Base-by-base conservation (phyloP, 257 asterid species). In the Gentiana dahurica region DNA sequence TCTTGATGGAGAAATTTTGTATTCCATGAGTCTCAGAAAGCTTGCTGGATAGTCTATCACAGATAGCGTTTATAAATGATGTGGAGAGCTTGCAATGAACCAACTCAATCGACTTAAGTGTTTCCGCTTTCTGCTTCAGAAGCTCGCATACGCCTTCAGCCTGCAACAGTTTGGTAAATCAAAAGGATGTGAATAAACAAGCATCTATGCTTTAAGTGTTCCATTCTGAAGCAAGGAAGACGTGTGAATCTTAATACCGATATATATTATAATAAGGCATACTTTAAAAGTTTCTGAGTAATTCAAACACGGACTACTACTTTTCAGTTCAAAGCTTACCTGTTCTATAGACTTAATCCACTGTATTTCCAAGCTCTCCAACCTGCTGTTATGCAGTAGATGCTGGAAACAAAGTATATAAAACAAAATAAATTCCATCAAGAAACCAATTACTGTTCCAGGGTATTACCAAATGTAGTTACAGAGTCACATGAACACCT, bases 81-180 rank as follows among this genome's bases (percentile, higher is more conserved):
- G 86, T 63, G 36, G 94, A 73, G 65, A 92, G 79, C 88, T 92
- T 92, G 93, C 95, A 92, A 73, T 87, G 91, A 61, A 83, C 72
- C 60, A 91, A 77, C 51, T 83, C 80, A 62, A 87, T 58, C 38
- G 93, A 79, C 69, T 75, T 78, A 63, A 91, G 77, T 38, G 95
- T 79, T 68, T 64, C 80, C 63, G 67, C 60, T 59, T 77, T 83
- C 76, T 91, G 94, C 50, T 63, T 65, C 73, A 92, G 71, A 69
- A 91, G 86, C 72, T 75, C 73, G 70, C 97, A 87, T 68, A 92
- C 73, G 56, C 93, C 98, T 63, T 71, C 87, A 68, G 87, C 95
- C 98, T 92, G 82, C 59, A 66, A 58, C 58, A 52, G 49, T 56
- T 41, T 45, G 51, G 58, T 55, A 54, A 48, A 64, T 68, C 70